Conservation (phyloP, 371 early-diverging fungal species). For the Dipsacomyces acuminosporus region DNA sequence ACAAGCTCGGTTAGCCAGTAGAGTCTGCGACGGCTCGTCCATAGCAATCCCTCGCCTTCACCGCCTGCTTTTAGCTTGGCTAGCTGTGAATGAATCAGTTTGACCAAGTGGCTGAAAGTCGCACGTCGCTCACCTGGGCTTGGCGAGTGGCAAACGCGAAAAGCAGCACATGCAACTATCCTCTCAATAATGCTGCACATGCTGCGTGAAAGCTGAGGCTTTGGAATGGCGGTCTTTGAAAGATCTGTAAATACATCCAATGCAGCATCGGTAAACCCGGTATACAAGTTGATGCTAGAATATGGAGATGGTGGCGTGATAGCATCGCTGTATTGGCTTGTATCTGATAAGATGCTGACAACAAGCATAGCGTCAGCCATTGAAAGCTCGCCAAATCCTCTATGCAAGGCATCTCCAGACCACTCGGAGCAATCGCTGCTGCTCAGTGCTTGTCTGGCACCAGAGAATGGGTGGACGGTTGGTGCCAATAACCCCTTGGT, state of each 20-base stretch:
- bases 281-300: too few relatives aligned
- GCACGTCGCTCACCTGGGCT: background rate
- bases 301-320: too few relatives aligned
- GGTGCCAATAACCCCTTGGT: background rate
- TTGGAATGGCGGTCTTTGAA: background rate
- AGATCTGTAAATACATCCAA: background rate
- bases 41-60: too few relatives aligned
- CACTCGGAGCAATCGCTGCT: background rate
- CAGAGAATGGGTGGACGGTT: slow-evolving; percentile 2
- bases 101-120: slow-evolving; percentile 1
- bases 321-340: too few relatives aligned
- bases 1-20: slow-evolving; percentile 31
- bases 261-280: slow-evolving; percentile 4
- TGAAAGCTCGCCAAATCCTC: slow-evolving; percentile 3
- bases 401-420: background rate
- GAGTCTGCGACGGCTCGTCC: background rate
- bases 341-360: slow-evolving; percentile 3
- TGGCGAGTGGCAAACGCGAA: slow-evolving; percentile 3
- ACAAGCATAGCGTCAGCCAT: slow-evolving; percentile 17
- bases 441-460: background rate
- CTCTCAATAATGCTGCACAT: background rate
- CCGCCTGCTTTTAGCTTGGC: too few relatives aligned
- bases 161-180: slow-evolving; percentile 7
- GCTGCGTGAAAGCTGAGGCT: too few relatives aligned
- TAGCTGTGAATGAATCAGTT: too few relatives aligned